These are phyloP conservation scores for Apophysomyces elegans DNA, from an alignment of 371 early-diverging fungal genomes.

Conservation along the genomic window DNA sequence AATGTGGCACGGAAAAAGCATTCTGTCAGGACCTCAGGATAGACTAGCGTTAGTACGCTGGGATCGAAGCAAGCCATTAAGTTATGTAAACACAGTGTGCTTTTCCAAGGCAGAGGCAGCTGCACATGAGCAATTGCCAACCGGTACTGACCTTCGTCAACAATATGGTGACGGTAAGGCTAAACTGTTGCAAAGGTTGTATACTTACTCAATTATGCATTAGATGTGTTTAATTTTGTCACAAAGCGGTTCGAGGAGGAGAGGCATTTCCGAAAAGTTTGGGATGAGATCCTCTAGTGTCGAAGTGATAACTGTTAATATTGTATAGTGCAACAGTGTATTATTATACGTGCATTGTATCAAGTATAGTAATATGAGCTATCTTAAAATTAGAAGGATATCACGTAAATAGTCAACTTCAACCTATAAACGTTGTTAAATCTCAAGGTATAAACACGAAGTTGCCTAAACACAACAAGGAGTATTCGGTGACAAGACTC, in stretches of 20 bases:
- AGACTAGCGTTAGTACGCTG: conserved; percentile 80
- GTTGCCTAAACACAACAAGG: too few species aligned
- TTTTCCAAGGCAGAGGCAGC: conserved; percentile 82
- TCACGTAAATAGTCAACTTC: too few species aligned
- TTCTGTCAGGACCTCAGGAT: conserved; percentile 75
- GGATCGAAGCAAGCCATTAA: conserved; percentile 68
- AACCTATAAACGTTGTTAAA: too few species aligned
- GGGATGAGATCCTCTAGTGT: conserved; percentile 13
- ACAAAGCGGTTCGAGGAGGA: conserved; percentile 8
- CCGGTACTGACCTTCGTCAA: conserved; percentile 32
- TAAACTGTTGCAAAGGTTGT: neutral
- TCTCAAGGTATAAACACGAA: too few species aligned
- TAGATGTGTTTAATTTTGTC: conserved; percentile 13
- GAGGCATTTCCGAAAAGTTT: conserved; percentile 4
- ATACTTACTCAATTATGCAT: neutral
- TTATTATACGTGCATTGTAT: too few species aligned
- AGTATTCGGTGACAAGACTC: too few species aligned
- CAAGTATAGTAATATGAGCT: too few species aligned
- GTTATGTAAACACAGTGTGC: conserved; percentile 79
- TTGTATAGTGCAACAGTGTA: neutral
- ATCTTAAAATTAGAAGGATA: too few species aligned
- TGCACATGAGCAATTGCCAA: conserved; percentile 55
- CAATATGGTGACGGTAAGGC: conserved; percentile 44
- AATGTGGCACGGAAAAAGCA: conserved; percentile 85
- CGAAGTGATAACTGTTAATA: neutral